Evolutionary conservation across 202 grass and related monocot species (phyloP), one percentile per base, ranked within the genome.

Genomic region (Cymbopogon flexuosus): DNA sequence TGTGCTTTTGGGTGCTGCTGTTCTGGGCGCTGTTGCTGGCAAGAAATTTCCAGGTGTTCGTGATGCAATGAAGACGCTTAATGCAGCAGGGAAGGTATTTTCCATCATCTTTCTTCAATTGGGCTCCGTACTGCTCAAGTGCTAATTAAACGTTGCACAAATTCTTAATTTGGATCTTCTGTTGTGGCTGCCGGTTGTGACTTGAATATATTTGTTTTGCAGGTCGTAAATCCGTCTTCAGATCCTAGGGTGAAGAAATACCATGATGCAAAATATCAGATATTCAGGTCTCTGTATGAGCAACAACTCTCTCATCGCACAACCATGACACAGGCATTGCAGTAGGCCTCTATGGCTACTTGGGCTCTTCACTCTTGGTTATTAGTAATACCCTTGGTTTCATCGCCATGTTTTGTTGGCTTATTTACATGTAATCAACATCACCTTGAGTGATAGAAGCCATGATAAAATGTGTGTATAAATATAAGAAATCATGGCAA

Each of bases 1-100:
- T 13, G 95, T 98, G 88, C 96, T 98, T 82, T 82, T 98, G 72
- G 96, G 96, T 14, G 88, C 92, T 83, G 88, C 92, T 77, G 84
- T 98, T 59, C 86, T 98, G 47, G 95, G 95, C 80, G 88, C 92
- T 80, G 92, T 98, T 75, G 96, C 96, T 76, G 90, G 82, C 27
- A 93, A 90, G 71, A 98, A 89, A 68, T 91, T 88, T 81, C 27
- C 31, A 1, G 72, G 92, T 3, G 70, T 98, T 75, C 88, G 66
- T 27, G 85, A 89, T 64, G 92, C 96, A 14, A 98, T 98, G 92
- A 93, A 93, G 86, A 81, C 80, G 10, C 75, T 98, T 77, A 95
- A 95, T 90, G 96, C 92, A 81, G 82, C 92, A 63, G 92, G 96
- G 27, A 73, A 93, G 86, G 92, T 87, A 88, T 66, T 49, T 73